A percentile compares a stretch with the other conserved stretches of the same genome.
These are phyloP conservation scores for Petunia hybrid DNA, from an alignment of 305 asterid genomes.

Conservation along the genomic window DNA sequence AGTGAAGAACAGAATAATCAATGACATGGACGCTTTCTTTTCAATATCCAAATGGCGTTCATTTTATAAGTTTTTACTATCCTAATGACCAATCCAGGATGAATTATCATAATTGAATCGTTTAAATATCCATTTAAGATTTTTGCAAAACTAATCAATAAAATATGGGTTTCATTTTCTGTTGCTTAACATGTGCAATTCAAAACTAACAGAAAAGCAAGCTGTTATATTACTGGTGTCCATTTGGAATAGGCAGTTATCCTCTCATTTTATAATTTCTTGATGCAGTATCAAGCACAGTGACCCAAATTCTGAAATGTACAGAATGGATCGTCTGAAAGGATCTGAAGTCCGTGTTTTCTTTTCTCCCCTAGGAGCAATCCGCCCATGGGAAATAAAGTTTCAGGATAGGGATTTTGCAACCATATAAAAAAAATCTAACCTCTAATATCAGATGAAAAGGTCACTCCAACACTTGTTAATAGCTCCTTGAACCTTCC, in stretches of 20 bases:
- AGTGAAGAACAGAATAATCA: slow-evolving; percentile 16
- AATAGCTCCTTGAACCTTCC: slow-evolving; percentile 68
- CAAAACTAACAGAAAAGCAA: not conserved
- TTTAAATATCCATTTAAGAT: slow-evolving; percentile 8
- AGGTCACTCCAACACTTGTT: slow-evolving; percentile 75
- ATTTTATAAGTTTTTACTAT: too few species aligned
- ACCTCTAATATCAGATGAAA: slow-evolving; percentile 56
- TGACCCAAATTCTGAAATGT: slow-evolving; percentile 18
- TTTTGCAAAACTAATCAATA: not conserved
- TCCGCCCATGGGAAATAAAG: not conserved
- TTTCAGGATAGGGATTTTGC: slow-evolving; percentile 18
- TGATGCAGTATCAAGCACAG: slow-evolving; percentile 14
- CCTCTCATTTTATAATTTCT: slow-evolving; percentile 17
- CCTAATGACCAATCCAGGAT: not conserved
- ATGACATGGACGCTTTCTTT: not conserved
- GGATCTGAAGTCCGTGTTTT: slow-evolving; percentile 17
- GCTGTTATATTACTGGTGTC: not conserved
- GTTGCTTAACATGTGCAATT: slow-evolving; percentile 13
- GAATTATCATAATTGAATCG: slow-evolving; percentile 3
- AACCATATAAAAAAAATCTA: slow-evolving; percentile 12
- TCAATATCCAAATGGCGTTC: not conserved
- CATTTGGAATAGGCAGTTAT: not conserved
- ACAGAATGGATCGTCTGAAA: slow-evolving; percentile 24
- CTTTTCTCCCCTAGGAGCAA: slow-evolving; percentile 21
- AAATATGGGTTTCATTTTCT: slow-evolving; percentile 7